Evolutionary conservation across 108 stramenopile genomes (phyloP).

Genomic region (Mayamaea pseudoterrestris): DNA sequence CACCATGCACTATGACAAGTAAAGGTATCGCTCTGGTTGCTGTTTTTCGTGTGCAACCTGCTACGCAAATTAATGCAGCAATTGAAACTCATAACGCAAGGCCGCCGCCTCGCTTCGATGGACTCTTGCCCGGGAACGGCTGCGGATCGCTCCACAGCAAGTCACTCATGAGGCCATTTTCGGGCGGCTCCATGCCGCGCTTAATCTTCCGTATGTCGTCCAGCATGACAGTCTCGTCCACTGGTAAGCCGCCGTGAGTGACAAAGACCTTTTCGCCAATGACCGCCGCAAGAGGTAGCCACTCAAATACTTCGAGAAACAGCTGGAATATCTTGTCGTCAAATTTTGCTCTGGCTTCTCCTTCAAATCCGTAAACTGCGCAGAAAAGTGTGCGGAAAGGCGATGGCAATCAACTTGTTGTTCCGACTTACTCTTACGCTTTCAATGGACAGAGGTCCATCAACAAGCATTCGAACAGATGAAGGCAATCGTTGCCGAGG

Average conservation of each 20-base stretch:
- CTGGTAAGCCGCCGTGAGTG: constrained; percentile 91
- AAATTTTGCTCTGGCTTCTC: constrained; percentile 97
- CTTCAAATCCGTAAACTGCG: constrained; percentile 99
- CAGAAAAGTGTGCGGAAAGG: too few species aligned
- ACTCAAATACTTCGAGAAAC: constrained; percentile 90
- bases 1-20: too few species aligned
- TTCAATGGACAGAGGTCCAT: too few species aligned
- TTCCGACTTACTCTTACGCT: too few species aligned
- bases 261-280: constrained; percentile 88
- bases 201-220: constrained; percentile 78
- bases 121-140: constrained; percentile 61
- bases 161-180: constrained; percentile 92
- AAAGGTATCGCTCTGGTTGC: too few species aligned
- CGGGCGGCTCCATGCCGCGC: constrained; percentile 86
- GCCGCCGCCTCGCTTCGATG: constrained; percentile 81
- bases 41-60: too few species aligned
- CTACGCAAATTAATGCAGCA: too few species aligned
- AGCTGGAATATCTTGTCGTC: constrained; percentile 92
- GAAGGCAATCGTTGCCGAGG: constrained; percentile 22
- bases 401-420: too few species aligned
- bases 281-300: constrained; percentile 78
- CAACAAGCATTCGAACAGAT: constrained; percentile 29
- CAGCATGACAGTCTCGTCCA: constrained; percentile 75
- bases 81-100: constrained; percentile 94
- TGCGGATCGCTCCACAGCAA: constrained; percentile 98